phyloP scores from a whole-genome alignment of 768 basidiomycete species.

The Kwoniella shandongensis region DNA sequence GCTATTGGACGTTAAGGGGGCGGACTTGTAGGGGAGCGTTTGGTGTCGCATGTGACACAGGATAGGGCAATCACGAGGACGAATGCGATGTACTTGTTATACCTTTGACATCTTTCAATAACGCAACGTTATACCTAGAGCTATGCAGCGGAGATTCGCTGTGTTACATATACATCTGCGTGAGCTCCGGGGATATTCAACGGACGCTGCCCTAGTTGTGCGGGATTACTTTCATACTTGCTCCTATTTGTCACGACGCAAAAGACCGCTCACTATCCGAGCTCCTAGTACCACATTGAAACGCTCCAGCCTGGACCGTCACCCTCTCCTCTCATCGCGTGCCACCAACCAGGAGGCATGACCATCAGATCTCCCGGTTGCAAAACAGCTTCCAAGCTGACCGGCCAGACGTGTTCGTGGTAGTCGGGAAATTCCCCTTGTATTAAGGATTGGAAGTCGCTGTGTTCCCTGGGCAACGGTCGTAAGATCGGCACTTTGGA shows the following conservation, averaged over 20 bases:
- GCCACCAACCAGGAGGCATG: constrained; percentile 70
- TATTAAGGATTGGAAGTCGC: constrained; percentile 11
- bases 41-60: not conserved
- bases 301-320: constrained; percentile 47
- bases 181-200: too few species aligned
- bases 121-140: too few species aligned
- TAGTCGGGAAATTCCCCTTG: constrained; percentile 59
- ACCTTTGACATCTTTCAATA: not conserved
- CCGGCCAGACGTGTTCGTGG: constrained; percentile 61
- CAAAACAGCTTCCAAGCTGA: constrained; percentile 65
- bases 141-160: too few species aligned
- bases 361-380: constrained; percentile 81
- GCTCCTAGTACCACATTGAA: constrained; percentile 48
- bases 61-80: not conserved
- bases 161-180: too few species aligned
- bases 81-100: not conserved
- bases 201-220: too few species aligned
- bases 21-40: too few species aligned
- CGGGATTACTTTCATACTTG: too few species aligned
- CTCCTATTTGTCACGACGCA: constrained; percentile 1
- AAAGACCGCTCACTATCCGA: not conserved
- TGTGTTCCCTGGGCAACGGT: not conserved
- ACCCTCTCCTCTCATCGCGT: constrained; percentile 50
- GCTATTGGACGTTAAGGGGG: constrained; percentile 5
- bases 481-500: constrained; percentile 76